These are phyloP conservation scores for Piromyces finnis DNA, from an alignment of 192 early-diverging fungal genomes.

Conservation along the genomic window DNA sequence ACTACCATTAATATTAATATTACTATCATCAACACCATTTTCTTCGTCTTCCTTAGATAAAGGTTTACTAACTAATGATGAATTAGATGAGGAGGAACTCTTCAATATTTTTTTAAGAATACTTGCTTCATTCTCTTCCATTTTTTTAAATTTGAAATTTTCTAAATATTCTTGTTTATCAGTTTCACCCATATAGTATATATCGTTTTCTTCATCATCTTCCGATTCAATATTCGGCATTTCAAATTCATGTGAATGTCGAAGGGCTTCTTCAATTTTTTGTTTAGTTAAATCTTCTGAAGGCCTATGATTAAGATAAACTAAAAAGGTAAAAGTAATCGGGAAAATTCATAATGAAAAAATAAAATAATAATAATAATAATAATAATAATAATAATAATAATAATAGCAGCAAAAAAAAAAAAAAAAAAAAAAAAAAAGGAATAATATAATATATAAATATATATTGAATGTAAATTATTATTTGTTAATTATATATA, in stretches of 20 bases:
- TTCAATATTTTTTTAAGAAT: not conserved
- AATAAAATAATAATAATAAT: no score
- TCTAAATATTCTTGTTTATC: conserved; percentile 2
- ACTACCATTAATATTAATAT: not conserved
- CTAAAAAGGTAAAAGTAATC: no score
- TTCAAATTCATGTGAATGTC: conserved; percentile 8
- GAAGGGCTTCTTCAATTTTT: conserved; percentile 19
- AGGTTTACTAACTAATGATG: no score
- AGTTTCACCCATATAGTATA: conserved; percentile 5
- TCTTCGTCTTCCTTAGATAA: not conserved
- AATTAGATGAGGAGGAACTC: not conserved
- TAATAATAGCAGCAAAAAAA: no score
- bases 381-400: no score
- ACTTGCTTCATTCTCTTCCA: not conserved
- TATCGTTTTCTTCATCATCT: not conserved
- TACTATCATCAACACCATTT: no score
- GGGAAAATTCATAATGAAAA: no score
- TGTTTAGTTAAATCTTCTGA: conserved; percentile 12
- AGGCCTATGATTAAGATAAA: conserved; percentile 36
- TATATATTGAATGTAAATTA: no score
- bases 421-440: no score
- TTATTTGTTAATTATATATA: no score
- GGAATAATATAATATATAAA: no score
- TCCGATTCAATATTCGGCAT: not conserved
- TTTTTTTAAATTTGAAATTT: not conserved